Conservation (phyloP, 257 asterid genomes). For the Jacaranda copaia region DNA sequence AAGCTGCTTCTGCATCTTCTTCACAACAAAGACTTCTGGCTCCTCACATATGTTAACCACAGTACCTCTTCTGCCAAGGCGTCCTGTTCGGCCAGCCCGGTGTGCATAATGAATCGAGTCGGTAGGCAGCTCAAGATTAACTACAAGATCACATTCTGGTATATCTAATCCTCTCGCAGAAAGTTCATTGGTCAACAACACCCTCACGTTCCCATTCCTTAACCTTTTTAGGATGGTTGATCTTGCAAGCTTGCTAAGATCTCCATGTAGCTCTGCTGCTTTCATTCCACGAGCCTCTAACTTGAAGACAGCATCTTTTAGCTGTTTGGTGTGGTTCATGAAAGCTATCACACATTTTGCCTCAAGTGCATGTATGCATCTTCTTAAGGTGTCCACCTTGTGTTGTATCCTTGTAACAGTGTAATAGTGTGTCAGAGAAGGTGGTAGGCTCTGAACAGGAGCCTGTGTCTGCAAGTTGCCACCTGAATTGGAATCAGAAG, state of each 20-base stretch:
- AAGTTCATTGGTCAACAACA: conserved; percentile 87
- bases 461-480: conserved; percentile 49
- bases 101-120: conserved; percentile 91
- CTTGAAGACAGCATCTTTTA: conserved; percentile 85
- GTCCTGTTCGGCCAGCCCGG: conserved; percentile 96
- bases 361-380: conserved; percentile 86
- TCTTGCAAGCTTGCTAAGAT: conserved; percentile 76
- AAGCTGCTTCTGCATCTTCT: conserved; percentile 89
- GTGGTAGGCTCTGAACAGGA: conserved; percentile 80
- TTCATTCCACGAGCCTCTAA: conserved; percentile 94
- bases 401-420: conserved; percentile 79
- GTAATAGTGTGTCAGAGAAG: conserved; percentile 81
- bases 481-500: conserved; percentile 27
- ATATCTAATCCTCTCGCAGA: conserved; percentile 97
- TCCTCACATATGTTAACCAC: conserved; percentile 94
- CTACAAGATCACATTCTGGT: conserved; percentile 97
- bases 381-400: conserved; percentile 85
- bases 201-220: conserved; percentile 80
- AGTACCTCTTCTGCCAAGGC: conserved; percentile 84
- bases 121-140: conserved; percentile 88
- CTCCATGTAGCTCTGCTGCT: conserved; percentile 94
- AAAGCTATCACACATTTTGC: conserved; percentile 85
- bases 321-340: conserved; percentile 90
- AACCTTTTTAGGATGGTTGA: conserved; percentile 83
- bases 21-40: conserved; percentile 78